Evolutionary conservation across 2,329 filamentous ascomycete species (phyloP), one percentile per base, ranked within the genome.

Genomic region (Penicillium sp.): DNA sequence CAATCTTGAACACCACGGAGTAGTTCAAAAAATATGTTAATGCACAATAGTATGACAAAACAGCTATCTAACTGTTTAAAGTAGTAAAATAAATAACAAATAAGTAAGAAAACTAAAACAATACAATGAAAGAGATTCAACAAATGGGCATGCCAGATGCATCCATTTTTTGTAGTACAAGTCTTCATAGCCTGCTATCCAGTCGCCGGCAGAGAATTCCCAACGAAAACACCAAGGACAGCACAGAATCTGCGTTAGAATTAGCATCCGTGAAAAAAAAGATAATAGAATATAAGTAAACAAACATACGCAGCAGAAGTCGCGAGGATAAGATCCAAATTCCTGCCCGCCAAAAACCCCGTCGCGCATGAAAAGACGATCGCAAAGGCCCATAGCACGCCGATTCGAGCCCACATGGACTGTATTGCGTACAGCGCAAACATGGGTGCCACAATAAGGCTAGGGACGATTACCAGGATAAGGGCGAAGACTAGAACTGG

Each of bases 181-280:
- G n/a, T n/a, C n/a, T n/a, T n/a, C n/a, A n/a, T n/a, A n/a, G n/a
- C n/a, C n/a, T n/a, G n/a, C n/a, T n/a, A n/a, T n/a, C n/a, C n/a
- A n/a, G n/a, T n/a, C n/a, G n/a, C n/a, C n/a, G n/a, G n/a, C n/a
- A n/a, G n/a, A n/a, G n/a, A n/a, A n/a, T n/a, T 59, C 14, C 49
- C 54, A 1, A 57, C 46, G 21, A 59, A 59, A n/a, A 59, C 57
- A 2, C 38, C 49, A 11, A 59, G 57, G 23, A 59, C 54, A 0
- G 57, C 57, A 20, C 43, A 56, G 42, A 57, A 57, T 26, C 55
- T 57, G 18, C 16, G 24, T 14, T 11, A 5, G 11, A 38, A 9
- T 30, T 30, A 38, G 33, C 4, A 28, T 42, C 8, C 2, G 35
- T n/a, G 6, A 49, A 38, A 9, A 2, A 16, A 23, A 14, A 18